phyloP scores from a whole-genome alignment of 345 rosid genomes.

The Stellera chamaejasme region DNA sequence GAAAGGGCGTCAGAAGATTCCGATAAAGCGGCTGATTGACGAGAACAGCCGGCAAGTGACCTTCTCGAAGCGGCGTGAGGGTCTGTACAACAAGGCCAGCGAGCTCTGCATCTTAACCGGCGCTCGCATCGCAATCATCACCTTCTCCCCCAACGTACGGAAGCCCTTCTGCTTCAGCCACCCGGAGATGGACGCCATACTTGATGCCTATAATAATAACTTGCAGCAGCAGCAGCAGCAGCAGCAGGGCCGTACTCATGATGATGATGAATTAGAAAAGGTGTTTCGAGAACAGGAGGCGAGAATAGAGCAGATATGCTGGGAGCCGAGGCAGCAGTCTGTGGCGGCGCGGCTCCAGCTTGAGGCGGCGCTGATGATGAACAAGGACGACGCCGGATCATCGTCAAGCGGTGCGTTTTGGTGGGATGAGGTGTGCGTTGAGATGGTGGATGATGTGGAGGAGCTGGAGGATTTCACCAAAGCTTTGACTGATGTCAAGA shows the following conservation, averaged over 20 bases:
- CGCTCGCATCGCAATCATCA: slow-evolving; percentile 19
- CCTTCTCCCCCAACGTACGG: slow-evolving; percentile 27
- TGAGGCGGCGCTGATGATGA: slow-evolving; percentile 11
- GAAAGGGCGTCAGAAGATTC: slow-evolving; percentile 18
- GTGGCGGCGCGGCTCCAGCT: slow-evolving; percentile 15
- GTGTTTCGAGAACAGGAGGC: not conserved
- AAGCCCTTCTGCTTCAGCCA: slow-evolving; percentile 25
- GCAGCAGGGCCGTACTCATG: too few species aligned
- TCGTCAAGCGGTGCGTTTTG: slow-evolving; percentile 18
- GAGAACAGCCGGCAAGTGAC: slow-evolving; percentile 14
- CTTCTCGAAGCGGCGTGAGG: slow-evolving; percentile 19
- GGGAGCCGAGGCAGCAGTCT: slow-evolving; percentile 14
- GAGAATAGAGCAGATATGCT: not conserved
- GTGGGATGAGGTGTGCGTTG: slow-evolving; percentile 29
- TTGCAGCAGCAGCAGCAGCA: not conserved
- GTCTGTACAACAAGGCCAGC: slow-evolving; percentile 32
- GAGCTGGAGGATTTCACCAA: slow-evolving; percentile 25
- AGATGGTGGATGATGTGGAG: slow-evolving; percentile 13
- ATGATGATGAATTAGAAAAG: too few species aligned
- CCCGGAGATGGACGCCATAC: slow-evolving; percentile 13
- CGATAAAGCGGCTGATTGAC: slow-evolving; percentile 19
- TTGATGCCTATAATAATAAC: slow-evolving; percentile 14
- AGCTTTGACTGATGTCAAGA: slow-evolving; percentile 24
- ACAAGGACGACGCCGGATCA: slow-evolving; percentile 5
- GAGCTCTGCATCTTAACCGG: slow-evolving; percentile 29